phyloP scores from a whole-genome alignment of 2,329 filamentous ascomycete genomes.

The Hymenoscyphus occultus region DNA sequence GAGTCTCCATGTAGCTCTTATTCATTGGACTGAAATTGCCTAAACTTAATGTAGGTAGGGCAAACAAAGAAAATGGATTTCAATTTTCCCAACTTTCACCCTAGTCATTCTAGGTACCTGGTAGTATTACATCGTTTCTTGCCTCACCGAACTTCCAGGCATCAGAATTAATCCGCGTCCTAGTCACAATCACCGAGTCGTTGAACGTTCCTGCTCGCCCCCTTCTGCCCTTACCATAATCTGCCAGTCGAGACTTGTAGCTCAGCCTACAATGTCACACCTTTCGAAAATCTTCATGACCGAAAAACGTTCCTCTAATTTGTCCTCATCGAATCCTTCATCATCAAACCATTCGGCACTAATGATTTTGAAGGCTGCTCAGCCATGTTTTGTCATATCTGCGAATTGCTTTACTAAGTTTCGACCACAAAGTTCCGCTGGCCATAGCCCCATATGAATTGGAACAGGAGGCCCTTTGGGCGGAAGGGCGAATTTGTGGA shows the following conservation, averaged over 20 bases:
- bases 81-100: background rate
- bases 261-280: background rate
- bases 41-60: background rate
- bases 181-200: background rate
- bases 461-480: background rate
- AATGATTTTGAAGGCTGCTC: background rate
- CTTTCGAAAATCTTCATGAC: background rate
- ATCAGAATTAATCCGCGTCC: background rate
- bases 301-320: background rate
- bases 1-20: background rate
- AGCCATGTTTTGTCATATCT: background rate
- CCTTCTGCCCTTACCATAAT: background rate
- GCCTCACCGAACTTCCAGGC: background rate
- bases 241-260: background rate
- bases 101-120: background rate
- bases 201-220: background rate
- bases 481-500: background rate
- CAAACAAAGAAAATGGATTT: background rate
- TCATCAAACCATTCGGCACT: background rate
- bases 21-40: background rate
- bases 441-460: background rate
- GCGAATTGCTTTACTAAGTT: background rate
- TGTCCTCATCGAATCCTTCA: background rate
- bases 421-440: background rate
- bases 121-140: background rate